phyloP scores from a whole-genome alignment of 805 yeast species.

The Hanseniaspora thailandica region DNA sequence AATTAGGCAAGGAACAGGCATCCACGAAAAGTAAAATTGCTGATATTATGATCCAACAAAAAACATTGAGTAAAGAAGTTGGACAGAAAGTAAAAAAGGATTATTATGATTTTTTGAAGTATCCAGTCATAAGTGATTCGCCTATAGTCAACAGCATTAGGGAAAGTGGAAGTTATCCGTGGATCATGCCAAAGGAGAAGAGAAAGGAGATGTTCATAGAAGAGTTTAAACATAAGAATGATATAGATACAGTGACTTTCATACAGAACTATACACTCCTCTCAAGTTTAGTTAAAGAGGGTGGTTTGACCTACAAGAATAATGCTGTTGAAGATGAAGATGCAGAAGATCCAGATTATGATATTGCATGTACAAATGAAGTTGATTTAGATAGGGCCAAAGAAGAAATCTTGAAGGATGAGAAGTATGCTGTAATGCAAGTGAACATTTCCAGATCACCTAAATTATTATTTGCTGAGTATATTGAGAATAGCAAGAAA shows the following conservation, averaged over 20 bases:
- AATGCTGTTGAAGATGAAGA: neutral
- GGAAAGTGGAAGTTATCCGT: neutral
- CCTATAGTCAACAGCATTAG: neutral
- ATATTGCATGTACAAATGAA: neutral
- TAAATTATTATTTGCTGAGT: neutral
- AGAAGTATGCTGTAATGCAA: neutral
- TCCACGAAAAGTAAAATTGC: neutral
- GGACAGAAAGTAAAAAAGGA: neutral
- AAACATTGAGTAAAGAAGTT: neutral
- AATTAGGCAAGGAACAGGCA: slow-evolving; percentile 5
- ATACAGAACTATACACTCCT: slow-evolving; percentile 5
- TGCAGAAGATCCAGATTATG: neutral
- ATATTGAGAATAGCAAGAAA: neutral
- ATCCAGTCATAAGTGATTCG: neutral
- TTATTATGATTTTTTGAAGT: neutral
- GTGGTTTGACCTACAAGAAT: slow-evolving; percentile 6
- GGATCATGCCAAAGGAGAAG: neutral
- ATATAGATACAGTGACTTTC: neutral
- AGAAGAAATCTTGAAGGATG: neutral
- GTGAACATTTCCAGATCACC: neutral
- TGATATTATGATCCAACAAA: no score
- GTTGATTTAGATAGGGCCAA: neutral
- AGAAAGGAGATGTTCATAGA: neutral
- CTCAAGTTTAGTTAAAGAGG: slow-evolving; percentile 6
- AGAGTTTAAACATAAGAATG: neutral